These are phyloP conservation scores for Dipodascopsis tothii DNA, from an alignment of 805 yeast species.

Conservation along the genomic window DNA sequence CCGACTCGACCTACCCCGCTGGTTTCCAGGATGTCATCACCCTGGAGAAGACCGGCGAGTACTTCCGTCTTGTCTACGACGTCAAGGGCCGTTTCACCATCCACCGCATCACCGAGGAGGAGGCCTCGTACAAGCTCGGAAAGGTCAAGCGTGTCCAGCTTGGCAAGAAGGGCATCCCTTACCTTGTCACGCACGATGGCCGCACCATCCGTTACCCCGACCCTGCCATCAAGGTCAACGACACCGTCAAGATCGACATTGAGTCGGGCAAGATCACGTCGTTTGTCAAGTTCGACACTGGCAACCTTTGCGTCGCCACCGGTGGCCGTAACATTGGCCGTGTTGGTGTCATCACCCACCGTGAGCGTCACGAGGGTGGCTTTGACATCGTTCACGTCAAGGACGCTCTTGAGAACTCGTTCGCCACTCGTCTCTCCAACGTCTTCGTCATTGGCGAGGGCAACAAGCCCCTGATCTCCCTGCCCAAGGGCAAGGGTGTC, in stretches of 20 bases:
- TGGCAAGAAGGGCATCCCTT: constrained; percentile 98
- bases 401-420: constrained; percentile 89
- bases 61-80: constrained; percentile 98
- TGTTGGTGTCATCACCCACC: constrained; percentile 91
- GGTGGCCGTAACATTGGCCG: constrained; percentile 99
- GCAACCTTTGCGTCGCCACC: constrained; percentile 84
- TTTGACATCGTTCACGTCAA: constrained; percentile 95
- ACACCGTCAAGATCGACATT: constrained; percentile 93
- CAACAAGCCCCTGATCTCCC: constrained; percentile 85
- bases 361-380: constrained; percentile 97
- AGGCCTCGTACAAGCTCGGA: constrained; percentile 95
- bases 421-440: constrained; percentile 89
- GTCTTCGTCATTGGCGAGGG: constrained; percentile 94
- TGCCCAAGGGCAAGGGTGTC: constrained; percentile 99
- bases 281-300: constrained; percentile 86
- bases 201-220: constrained; percentile 99
- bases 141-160: constrained; percentile 96
- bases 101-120: constrained; percentile 98
- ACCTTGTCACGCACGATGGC: constrained; percentile 98
- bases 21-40: constrained; percentile 99
- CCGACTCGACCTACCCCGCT: constrained; percentile 97
- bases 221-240: constrained; percentile 93
- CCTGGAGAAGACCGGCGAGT: constrained; percentile 96
- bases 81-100: constrained; percentile 98
- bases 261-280: constrained; percentile 91